phyloP scores from a whole-genome alignment of 371 early-diverging fungal genomes.

The Lichtheimia corymbifera region DNA sequence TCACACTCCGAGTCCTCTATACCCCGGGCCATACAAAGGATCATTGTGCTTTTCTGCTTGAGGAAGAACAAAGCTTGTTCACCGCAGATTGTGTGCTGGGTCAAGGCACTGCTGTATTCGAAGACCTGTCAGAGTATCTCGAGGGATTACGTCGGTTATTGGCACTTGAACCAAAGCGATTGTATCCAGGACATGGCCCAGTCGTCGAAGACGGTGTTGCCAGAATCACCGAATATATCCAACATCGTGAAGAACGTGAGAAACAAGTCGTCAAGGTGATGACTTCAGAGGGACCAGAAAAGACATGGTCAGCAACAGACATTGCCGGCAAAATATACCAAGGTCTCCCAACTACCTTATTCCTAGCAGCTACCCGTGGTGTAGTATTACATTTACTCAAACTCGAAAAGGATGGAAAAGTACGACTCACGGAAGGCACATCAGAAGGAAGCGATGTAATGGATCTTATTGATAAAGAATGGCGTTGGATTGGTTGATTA shows the following conservation, averaged over 20 bases:
- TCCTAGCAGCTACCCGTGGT: slow-evolving; percentile 66
- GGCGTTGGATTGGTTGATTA: slow-evolving; percentile 16
- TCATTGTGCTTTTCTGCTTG: slow-evolving; percentile 73
- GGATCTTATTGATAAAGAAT: slow-evolving; percentile 12
- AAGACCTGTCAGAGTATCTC: slow-evolving; percentile 71
- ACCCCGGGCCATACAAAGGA: slow-evolving; percentile 89
- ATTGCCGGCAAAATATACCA: slow-evolving; percentile 67
- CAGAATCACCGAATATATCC: slow-evolving; percentile 69
- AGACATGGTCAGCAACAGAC: slow-evolving; percentile 50
- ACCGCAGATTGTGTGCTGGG: slow-evolving; percentile 88
- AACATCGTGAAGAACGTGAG: slow-evolving; percentile 78
- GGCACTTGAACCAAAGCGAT: slow-evolving; percentile 25
- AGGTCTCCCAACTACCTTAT: slow-evolving; percentile 58
- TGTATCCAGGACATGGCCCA: slow-evolving; percentile 85
- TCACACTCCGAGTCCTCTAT: slow-evolving; percentile 64
- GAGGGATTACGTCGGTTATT: slow-evolving; percentile 56
- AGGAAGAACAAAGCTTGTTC: slow-evolving; percentile 74
- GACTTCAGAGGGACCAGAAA: slow-evolving; percentile 5
- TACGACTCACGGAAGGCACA: slow-evolving; percentile 8
- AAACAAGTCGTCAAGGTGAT: slow-evolving; percentile 67
- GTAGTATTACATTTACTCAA: slow-evolving; percentile 72
- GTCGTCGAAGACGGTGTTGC: slow-evolving; percentile 63
- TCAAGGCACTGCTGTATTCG: slow-evolving; percentile 81
- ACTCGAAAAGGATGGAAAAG: slow-evolving; percentile 63
- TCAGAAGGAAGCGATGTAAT: background rate